These are phyloP conservation scores for Paraphaeosphaeria minitans DNA, from an alignment of 2,329 filamentous ascomycete genomes.

Conservation along the genomic window DNA sequence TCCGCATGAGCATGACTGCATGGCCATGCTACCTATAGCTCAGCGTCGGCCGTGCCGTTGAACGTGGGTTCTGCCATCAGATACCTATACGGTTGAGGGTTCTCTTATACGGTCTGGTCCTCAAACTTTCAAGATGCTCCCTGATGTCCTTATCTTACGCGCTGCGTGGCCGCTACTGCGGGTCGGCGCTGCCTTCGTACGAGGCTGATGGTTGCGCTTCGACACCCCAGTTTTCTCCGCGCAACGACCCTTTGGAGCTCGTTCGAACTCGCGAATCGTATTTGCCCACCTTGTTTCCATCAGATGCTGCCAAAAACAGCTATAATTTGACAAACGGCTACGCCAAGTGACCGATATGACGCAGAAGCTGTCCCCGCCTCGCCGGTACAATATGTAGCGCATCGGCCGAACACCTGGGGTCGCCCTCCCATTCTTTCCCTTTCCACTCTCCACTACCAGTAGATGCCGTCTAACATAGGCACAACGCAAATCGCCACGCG, in stretches of 20 bases:
- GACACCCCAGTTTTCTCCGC: neutral
- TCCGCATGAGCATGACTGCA: neutral
- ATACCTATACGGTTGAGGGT: no score
- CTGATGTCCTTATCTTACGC: no score
- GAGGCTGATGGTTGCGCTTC: neutral
- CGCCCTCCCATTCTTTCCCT: neutral
- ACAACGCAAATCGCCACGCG: neutral
- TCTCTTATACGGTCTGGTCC: no score
- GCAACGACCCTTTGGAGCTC: neutral
- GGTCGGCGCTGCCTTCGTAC: constrained; percentile 5
- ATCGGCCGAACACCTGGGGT: constrained; percentile 1
- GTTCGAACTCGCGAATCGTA: neutral
- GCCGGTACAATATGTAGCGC: constrained; percentile 4
- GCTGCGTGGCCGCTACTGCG: neutral
- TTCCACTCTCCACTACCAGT: neutral
- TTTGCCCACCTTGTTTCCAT: neutral
- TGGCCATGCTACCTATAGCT: no score
- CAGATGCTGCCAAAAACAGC: neutral
- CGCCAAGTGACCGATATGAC: neutral
- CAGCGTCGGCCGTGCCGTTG: no score
- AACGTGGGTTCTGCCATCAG: no score
- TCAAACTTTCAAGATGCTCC: neutral
- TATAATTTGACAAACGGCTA: neutral
- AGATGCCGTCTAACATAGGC: neutral
- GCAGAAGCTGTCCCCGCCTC: neutral